Percentiles rank a stretch among this genome's conserved stretches.
Conservation (phyloP, 2,329 filamentous ascomycete species). For the Cladosporium velox region DNA sequence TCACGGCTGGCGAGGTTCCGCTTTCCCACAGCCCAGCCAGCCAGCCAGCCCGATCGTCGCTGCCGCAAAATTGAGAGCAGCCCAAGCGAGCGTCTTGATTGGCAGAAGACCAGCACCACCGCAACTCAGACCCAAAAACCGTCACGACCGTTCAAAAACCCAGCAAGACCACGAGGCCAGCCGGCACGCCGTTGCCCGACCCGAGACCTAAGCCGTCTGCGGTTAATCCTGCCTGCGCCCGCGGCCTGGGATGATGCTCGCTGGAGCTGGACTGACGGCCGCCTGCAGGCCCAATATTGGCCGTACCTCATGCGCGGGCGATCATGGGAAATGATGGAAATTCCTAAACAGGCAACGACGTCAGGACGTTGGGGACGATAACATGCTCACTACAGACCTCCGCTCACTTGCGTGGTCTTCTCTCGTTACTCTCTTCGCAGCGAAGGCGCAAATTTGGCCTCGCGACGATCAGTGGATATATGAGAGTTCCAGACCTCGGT, state of each 20-base stretch:
- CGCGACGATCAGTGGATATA: slow-evolving; percentile 6
- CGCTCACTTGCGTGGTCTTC: neutral
- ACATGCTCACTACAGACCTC: neutral
- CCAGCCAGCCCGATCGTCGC: neutral
- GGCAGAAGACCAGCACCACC: neutral
- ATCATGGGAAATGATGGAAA: neutral
- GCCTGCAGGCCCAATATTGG: neutral
- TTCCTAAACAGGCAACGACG: neutral
- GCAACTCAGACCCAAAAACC: no score
- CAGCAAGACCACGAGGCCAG: slow-evolving; percentile 11
- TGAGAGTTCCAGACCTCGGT: slow-evolving; percentile 2
- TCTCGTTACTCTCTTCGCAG: neutral
- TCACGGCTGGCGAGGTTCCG: neutral
- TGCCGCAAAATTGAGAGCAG: slow-evolving; percentile 4
- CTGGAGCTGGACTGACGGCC: neutral
- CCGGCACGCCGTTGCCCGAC: slow-evolving; percentile 8
- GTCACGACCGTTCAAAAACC: neutral
- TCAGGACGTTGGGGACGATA: neutral
- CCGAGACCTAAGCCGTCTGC: slow-evolving; percentile 8
- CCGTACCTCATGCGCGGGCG: slow-evolving; percentile 10
- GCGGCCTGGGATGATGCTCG: neutral
- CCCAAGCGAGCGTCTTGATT: neutral
- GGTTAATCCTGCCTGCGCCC: slow-evolving; percentile 2
- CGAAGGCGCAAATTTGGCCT: neutral
- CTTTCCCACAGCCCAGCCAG: neutral